Evolutionary conservation across 305 asterid species (phyloP), one percentile per base, ranked within the genome.

Genomic region (Lippia alba): DNA sequence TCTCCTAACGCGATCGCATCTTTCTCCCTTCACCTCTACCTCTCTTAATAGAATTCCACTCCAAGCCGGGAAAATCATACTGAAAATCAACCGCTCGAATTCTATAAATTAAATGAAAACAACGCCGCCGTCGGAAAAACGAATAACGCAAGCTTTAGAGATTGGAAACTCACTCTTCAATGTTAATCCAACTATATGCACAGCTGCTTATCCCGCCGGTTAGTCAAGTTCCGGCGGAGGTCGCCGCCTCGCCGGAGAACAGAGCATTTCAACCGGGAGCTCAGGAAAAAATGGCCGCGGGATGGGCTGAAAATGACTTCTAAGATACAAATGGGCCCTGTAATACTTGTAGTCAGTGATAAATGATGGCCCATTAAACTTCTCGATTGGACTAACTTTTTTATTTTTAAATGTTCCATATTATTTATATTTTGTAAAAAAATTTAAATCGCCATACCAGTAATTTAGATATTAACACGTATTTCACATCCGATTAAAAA

Each of bases 191-290:
- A 48, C 17, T 4, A 48, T 4, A 7, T 7, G 14, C 54, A 14
- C 17, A 51, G 12, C 12, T 51, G 30, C 8, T 16, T 12, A 51
- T 17, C 8, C 32, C 5, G 12, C 30, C 57, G 57, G 57, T 2
- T 3, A 55, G 4, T 19, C 4, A 12, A 11, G 20, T 10, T 55
- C 36, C 60, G 16, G 60, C 20, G 34, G 57, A 55, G 15, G 10
- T 55, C 39, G 60, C 60, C 60, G 60, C 8, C 4, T 55, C 39
- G 60, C 60, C 60, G 60, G 39, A 55, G 60, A 20, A 20, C 36
- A 55, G 19, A 16, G 10, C 49, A 5, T 44, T 6, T 48, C 17
- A 1, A 17, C 57, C 12, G 12, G 32, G 30, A 24, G 30, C 30
- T 1, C 30, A 48, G n/a, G 19, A n/a, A n/a, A 7, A 10, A 16